These are phyloP conservation scores for Pyrenopolyporus hunteri DNA, from an alignment of 495 filamentous ascomycete genomes.

Conservation along the genomic window DNA sequence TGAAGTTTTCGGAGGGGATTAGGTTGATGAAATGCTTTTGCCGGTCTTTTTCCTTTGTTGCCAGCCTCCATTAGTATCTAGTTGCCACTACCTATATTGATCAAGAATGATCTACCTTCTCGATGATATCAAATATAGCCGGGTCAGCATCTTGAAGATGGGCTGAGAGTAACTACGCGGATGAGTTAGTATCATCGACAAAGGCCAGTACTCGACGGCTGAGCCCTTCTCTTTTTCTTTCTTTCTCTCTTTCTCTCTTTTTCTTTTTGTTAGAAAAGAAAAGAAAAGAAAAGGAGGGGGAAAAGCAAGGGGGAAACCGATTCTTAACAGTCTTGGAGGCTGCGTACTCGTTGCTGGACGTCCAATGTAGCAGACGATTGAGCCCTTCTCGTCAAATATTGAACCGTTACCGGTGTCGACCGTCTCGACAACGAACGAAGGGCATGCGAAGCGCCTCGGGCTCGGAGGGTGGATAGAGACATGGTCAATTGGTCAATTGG, in stretches of 20 bases:
- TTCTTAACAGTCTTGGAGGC: slow-evolving; percentile 1
- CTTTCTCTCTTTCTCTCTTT: too few species aligned
- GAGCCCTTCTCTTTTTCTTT: too few species aligned
- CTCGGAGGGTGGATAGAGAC: slow-evolving; percentile 30
- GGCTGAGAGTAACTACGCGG: slow-evolving; percentile 73
- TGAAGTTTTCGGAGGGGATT: slow-evolving; percentile 99
- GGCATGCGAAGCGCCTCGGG: slow-evolving; percentile 38
- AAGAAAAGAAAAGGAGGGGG: too few species aligned
- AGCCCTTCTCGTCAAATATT: slow-evolving; percentile 47
- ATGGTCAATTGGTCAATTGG: slow-evolving; percentile 14
- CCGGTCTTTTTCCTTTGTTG: slow-evolving; percentile 85
- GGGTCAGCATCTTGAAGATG: slow-evolving; percentile 86
- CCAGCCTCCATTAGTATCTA: slow-evolving; percentile 16
- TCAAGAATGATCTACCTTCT: slow-evolving; percentile 66
- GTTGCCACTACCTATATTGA: slow-evolving; percentile 4
- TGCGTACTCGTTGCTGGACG: slow-evolving; percentile 67
- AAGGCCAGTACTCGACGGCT: not conserved
- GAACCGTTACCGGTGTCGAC: slow-evolving; percentile 23
- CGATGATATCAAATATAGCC: slow-evolving; percentile 80
- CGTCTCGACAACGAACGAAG: slow-evolving; percentile 31
- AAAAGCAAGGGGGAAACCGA: too few species aligned
- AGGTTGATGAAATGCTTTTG: slow-evolving; percentile 99
- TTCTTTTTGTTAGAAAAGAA: too few species aligned
- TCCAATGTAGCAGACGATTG: slow-evolving; percentile 60
- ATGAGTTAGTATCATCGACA: slow-evolving; percentile 18